These are phyloP conservation scores for Endoconidiophora laricicola DNA, from an alignment of 2,329 filamentous ascomycete species.

Conservation along the genomic window DNA sequence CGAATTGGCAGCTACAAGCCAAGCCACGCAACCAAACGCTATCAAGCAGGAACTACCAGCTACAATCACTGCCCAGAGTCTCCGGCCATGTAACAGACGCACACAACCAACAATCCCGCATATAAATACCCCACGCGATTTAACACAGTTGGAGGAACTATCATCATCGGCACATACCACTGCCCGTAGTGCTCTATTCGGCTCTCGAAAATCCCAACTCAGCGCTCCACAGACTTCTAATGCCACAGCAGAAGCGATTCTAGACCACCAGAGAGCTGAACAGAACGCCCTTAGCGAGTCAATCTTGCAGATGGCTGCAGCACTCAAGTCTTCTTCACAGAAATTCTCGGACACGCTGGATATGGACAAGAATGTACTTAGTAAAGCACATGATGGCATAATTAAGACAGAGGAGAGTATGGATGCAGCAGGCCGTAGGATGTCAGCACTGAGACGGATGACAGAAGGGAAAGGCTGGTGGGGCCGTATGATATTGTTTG, in stretches of 20 bases:
- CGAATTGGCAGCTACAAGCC: not conserved
- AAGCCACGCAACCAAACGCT: not conserved
- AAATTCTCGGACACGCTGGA: conserved; percentile 58
- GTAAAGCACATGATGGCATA: conserved; percentile 55
- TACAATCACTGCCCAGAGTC: conserved; percentile 2
- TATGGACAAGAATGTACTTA: conserved; percentile 52
- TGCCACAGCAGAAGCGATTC: conserved; percentile 49
- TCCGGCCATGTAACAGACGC: conserved; percentile 3
- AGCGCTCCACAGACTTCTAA: conserved; percentile 25
- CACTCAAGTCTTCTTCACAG: conserved; percentile 59
- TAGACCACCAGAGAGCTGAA: conserved; percentile 62
- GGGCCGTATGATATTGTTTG: conserved; percentile 70
- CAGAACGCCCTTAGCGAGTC: conserved; percentile 70
- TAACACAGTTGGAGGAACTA: conserved; percentile 10
- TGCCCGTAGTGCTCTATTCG: conserved; percentile 4
- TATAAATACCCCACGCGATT: not conserved
- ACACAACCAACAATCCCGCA: not conserved
- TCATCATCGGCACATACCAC: not conserved
- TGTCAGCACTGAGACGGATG: conserved; percentile 63
- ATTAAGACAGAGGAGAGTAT: conserved; percentile 62
- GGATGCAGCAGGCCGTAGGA: conserved; percentile 56
- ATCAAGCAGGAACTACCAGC: not conserved
- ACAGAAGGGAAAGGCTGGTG: conserved; percentile 80
- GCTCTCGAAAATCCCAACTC: conserved; percentile 17
- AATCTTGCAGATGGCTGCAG: conserved; percentile 62